Evolutionary conservation across 2,329 filamentous ascomycete species (phyloP).

Genomic region (Trichoderma sp.): DNA sequence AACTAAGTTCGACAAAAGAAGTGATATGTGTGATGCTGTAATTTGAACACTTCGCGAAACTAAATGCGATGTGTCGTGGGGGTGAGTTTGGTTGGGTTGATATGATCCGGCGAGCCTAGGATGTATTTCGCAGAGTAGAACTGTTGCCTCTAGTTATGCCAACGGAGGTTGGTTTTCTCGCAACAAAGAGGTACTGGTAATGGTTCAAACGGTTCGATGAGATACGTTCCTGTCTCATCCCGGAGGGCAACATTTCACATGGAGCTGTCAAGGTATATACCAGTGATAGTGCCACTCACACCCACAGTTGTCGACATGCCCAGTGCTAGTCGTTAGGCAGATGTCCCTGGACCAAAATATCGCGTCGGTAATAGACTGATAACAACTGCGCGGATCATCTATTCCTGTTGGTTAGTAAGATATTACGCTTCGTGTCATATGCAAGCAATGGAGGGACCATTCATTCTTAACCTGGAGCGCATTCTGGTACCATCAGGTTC

Average conservation of each 20-base stretch:
- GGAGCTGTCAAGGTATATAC: not conserved
- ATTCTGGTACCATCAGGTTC: not conserved
- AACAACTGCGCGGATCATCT: not conserved
- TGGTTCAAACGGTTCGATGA: not conserved
- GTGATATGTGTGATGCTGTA: no score
- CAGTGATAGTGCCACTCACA: not conserved
- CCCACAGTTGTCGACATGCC: not conserved
- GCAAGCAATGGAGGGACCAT: not conserved
- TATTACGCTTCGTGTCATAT: not conserved
- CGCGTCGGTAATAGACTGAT: not conserved
- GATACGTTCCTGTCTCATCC: not conserved
- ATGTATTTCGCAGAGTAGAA: not conserved
- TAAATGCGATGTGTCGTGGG: not conserved
- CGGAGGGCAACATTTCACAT: not conserved
- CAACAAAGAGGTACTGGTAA: not conserved
- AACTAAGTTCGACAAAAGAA: no score
- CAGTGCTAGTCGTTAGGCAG: not conserved
- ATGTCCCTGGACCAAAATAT: not conserved
- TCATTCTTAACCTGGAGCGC: not conserved
- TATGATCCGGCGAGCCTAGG: not conserved
- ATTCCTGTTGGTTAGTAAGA: not conserved
- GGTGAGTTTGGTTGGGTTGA: not conserved
- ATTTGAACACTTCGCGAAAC: not conserved
- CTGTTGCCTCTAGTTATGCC: not conserved
- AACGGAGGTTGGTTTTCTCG: not conserved